Evolutionary conservation across 2,329 filamentous ascomycete genomes (phyloP), one percentile per base, ranked within the genome.

Genomic region (Pestalotiopsis sp.): DNA sequence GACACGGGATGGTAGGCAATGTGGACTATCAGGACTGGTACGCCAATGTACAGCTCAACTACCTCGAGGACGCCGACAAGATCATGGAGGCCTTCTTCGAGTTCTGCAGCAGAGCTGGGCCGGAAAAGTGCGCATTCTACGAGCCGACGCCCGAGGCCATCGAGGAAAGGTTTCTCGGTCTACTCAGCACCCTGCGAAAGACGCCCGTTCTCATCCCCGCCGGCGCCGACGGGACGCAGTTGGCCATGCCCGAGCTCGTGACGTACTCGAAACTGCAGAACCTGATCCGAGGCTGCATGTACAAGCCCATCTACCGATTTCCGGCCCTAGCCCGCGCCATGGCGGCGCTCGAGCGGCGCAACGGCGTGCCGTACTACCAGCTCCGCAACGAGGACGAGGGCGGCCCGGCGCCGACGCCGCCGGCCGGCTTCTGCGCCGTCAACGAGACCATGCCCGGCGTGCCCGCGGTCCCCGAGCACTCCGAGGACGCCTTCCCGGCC

Each of bases 11-110:
- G 17, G 25, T 65, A 77, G 76, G 84, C 31, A 86, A 86, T 63
- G 84, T 85, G 14, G 84, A 86, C 71, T 86, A 89, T 71, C 82
- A 85, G 56, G 86, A 87, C 72, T 89, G 85, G 86, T 84, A 81
- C 68, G 78, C 80, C 36, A 80, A 83, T 12, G 76, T 77, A 1
- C 80, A 84, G 67, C 77, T 81, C 70, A 84, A 65, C 67, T 69
- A 65, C 56, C 63, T 69, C 36, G 39, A 57, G 20, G 67, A 69
- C 20, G 58, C 67, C 56, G 67, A 69, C 41, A 65, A 66, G 17
- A 63, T 86, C 25, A 67, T 89, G 72, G 76, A 82, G 1, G 83
- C 79, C 20, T 90, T 91, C 68, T 88, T 86, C 72, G 77, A 80
- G 20, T 82, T 83, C 56, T 91, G 89, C 73, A 82, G 85, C 73